These are phyloP conservation scores for Lactarius quietus DNA, from an alignment of 768 basidiomycete genomes.

Conservation along the genomic window DNA sequence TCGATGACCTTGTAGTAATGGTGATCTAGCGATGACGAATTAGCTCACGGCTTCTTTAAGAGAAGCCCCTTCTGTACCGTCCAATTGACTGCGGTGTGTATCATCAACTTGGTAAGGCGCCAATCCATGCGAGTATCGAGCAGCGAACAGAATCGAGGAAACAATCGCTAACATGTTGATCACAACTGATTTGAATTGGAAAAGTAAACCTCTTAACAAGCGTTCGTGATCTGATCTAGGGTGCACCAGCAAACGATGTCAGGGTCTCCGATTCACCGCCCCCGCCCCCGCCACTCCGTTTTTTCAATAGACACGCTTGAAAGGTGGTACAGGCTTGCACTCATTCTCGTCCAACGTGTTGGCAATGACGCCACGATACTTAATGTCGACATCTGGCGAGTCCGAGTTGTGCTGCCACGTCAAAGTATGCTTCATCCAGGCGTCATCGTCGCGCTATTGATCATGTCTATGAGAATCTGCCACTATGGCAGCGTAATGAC, in stretches of 20 bases:
- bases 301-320: conserved; percentile 90
- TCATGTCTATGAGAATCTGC: neutral
- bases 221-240: neutral
- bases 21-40: no score
- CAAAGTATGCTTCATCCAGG: conserved; percentile 95
- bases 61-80: neutral
- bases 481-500: conserved; percentile 27
- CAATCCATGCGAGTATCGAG: neutral
- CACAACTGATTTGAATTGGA: neutral
- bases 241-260: neutral
- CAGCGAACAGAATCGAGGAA: neutral
- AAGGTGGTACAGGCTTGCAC: conserved; percentile 95
- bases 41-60: neutral
- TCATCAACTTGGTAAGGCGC: no score
- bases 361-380: conserved; percentile 83
- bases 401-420: conserved; percentile 82
- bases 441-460: conserved; percentile 79
- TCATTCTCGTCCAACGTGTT: conserved; percentile 92
- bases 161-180: neutral
- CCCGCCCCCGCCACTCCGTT: neutral
- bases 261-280: neutral
- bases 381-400: conserved; percentile 81
- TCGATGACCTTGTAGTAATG: no score
- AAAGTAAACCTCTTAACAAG: neutral
- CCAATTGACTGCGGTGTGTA: neutral